phyloP scores from a whole-genome alignment of 2,329 filamentous ascomycete species.

The Xylaria sp. region DNA sequence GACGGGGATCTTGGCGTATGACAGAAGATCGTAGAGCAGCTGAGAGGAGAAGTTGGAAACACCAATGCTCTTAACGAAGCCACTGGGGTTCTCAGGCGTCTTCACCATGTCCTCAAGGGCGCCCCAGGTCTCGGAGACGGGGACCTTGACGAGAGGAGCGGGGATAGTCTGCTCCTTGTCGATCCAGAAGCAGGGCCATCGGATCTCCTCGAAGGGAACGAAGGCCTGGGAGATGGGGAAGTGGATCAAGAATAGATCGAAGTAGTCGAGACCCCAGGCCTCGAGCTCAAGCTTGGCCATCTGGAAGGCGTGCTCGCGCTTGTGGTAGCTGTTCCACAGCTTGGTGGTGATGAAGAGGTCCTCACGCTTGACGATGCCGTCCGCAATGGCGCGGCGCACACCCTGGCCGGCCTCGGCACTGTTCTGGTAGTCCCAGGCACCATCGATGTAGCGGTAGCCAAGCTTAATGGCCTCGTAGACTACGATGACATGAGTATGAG shows the following conservation, averaged over 20 bases:
- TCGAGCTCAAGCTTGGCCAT: slow-evolving; percentile 57
- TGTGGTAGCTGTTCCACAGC: slow-evolving; percentile 60
- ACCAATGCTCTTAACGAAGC: slow-evolving; percentile 68
- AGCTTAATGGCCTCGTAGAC: slow-evolving; percentile 59
- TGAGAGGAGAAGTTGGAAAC: slow-evolving; percentile 77
- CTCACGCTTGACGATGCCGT: slow-evolving; percentile 57
- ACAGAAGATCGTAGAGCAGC: slow-evolving; percentile 71
- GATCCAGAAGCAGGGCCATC: slow-evolving; percentile 36
- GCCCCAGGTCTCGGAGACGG: slow-evolving; percentile 75
- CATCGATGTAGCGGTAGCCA: slow-evolving; percentile 49
- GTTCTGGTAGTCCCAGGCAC: slow-evolving; percentile 56
- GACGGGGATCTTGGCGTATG: slow-evolving; percentile 68
- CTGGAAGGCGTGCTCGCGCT: slow-evolving; percentile 55
- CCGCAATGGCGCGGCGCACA: slow-evolving; percentile 50
- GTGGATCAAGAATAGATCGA: slow-evolving; percentile 67
- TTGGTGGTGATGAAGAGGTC: slow-evolving; percentile 64
- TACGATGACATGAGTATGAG: slow-evolving; percentile 29
- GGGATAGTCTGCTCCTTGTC: slow-evolving; percentile 44
- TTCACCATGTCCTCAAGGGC: slow-evolving; percentile 73
- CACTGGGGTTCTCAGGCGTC: slow-evolving; percentile 45
- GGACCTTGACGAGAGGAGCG: slow-evolving; percentile 53
- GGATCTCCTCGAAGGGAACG: slow-evolving; percentile 38
- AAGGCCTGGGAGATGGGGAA: slow-evolving; percentile 46
- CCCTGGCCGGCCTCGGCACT: slow-evolving; percentile 61
- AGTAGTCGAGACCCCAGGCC: slow-evolving; percentile 58